Conservation (phyloP, 2,329 filamentous ascomycete genomes). For the Aspergillus bombycis region DNA sequence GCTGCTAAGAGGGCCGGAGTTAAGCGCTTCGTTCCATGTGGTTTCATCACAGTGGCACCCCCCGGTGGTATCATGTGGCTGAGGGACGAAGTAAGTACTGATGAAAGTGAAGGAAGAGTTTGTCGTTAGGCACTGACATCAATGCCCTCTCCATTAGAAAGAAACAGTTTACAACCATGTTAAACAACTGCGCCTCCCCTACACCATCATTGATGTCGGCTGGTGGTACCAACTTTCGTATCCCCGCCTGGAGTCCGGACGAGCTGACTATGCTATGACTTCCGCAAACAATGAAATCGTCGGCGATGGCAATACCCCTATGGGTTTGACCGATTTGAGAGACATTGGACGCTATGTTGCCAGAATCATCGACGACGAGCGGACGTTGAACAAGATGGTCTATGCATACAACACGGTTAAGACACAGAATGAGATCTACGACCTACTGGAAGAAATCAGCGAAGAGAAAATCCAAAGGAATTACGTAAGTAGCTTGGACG, state of each 20-base stretch:
- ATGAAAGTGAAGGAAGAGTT: background rate
- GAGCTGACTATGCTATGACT: conserved; percentile 48
- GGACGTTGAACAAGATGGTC: conserved; percentile 59
- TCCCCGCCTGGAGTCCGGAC: conserved; percentile 50
- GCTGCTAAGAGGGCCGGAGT: conserved; percentile 56
- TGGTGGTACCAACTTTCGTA: conserved; percentile 59
- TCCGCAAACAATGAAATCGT: conserved; percentile 42
- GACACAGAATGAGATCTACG: conserved; percentile 52
- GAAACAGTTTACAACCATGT: conserved; percentile 56
- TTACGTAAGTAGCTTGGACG: conserved; percentile 35
- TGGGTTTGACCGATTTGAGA: conserved; percentile 52
- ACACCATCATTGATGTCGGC: conserved; percentile 62
- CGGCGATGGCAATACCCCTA: conserved; percentile 51
- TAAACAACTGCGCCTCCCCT: conserved; percentile 53
- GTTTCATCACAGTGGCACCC: conserved; percentile 52
- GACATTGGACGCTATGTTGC: conserved; percentile 59
- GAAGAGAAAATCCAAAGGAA: conserved; percentile 52
- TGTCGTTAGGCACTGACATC: conserved; percentile 9
- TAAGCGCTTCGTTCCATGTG: conserved; percentile 56
- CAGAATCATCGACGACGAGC: conserved; percentile 53
- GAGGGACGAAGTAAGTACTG: conserved; percentile 41
- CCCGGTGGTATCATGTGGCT: conserved; percentile 50
- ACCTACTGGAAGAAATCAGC: conserved; percentile 50
- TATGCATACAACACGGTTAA: conserved; percentile 53
- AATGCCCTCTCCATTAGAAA: conserved; percentile 43